Conservation (phyloP, 495 filamentous ascomycete species). For the Hamigera avellanea region DNA sequence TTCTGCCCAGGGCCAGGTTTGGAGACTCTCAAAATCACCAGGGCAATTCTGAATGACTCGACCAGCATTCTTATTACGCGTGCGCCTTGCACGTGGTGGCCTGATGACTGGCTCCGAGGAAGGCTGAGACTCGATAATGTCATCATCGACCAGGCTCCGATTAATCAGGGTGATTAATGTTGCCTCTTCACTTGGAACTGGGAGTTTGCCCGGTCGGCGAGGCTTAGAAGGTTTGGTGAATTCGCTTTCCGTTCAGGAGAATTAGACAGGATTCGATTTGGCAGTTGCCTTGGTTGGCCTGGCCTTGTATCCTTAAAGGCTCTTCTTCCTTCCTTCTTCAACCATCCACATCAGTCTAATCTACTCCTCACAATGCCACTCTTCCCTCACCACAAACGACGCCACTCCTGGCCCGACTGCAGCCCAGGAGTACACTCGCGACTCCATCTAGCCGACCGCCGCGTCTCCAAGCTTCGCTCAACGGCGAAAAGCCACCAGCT, state of each 20-base stretch:
- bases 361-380: slow-evolving; percentile 13
- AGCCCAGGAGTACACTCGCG: slow-evolving; percentile 16
- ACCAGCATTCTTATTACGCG: slow-evolving; percentile 1
- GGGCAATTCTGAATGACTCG: neutral
- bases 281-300: slow-evolving; percentile 1
- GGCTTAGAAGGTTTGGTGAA: too few relatives aligned
- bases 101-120: neutral
- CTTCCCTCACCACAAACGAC: slow-evolving; percentile 21
- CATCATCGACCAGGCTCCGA: neutral
- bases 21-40: neutral
- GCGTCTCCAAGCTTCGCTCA: slow-evolving; percentile 2
- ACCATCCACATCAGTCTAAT: too few relatives aligned
- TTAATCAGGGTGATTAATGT: neutral
- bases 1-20: too few relatives aligned
- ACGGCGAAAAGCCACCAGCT: slow-evolving; percentile 2
- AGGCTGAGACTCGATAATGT: neutral
- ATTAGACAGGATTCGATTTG: slow-evolving; percentile 1
- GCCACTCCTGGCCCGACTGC: slow-evolving; percentile 32
- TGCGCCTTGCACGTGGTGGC: slow-evolving; percentile 12
- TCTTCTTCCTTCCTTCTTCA: neutral
- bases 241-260: slow-evolving; percentile 3
- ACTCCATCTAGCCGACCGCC: slow-evolving; percentile 1
- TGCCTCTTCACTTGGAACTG: neutral
- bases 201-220: too few relatives aligned
- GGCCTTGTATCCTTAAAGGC: neutral